Evolutionary conservation across 805 yeast species (phyloP).

Genomic region (Scheffersomyces stipitis): DNA sequence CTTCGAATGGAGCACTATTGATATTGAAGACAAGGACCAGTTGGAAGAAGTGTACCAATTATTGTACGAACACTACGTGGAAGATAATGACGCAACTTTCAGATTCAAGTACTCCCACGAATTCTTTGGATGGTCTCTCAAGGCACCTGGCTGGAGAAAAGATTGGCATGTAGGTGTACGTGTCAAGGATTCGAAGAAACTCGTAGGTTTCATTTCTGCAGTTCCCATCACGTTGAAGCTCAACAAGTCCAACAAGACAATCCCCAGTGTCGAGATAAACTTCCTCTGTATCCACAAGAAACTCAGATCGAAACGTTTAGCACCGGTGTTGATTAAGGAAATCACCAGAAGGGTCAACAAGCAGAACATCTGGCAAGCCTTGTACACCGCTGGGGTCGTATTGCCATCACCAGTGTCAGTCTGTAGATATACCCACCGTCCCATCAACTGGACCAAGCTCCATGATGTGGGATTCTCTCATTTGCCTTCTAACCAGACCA

Average conservation of each 20-base stretch:
- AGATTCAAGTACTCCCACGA: constrained; percentile 84
- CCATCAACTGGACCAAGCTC: constrained; percentile 87
- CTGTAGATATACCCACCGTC: constrained; percentile 90
- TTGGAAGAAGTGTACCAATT: constrained; percentile 77
- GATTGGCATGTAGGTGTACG: constrained; percentile 96
- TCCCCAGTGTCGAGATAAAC: constrained; percentile 83
- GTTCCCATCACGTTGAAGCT: constrained; percentile 73
- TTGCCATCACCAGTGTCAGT: constrained; percentile 91
- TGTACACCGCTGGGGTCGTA: constrained; percentile 89
- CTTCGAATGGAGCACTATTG: constrained; percentile 87
- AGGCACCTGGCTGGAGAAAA: constrained; percentile 86
- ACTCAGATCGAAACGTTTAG: constrained; percentile 86
- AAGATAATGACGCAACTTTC: constrained; percentile 88
- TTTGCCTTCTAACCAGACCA: constrained; percentile 70
- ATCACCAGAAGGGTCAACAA: constrained; percentile 90
- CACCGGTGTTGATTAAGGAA: constrained; percentile 92
- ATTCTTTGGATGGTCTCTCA: constrained; percentile 89
- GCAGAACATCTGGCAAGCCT: constrained; percentile 89
- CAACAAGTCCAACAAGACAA: constrained; percentile 43
- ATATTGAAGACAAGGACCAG: constrained; percentile 51
- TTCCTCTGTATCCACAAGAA: constrained; percentile 94
- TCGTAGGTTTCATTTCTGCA: constrained; percentile 91
- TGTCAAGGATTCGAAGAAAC: constrained; percentile 68
- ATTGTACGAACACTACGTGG: constrained; percentile 88
- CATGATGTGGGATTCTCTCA: constrained; percentile 88